phyloP scores from a whole-genome alignment of 306 rosid species.

The Acacia melanoxylon region DNA sequence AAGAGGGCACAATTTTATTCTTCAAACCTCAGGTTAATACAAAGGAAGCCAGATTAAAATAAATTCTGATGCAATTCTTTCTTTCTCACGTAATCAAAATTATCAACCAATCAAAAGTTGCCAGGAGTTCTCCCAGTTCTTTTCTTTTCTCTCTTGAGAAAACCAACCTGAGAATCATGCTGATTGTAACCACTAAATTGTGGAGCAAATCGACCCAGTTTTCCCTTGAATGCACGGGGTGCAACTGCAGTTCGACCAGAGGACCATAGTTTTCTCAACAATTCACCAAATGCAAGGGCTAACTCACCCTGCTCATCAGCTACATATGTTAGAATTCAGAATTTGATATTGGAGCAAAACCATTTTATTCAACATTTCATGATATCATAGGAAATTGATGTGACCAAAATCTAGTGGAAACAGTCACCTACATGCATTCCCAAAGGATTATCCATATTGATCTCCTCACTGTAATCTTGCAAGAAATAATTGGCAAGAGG shows the following conservation, averaged over 20 bases:
- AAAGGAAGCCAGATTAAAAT: neutral
- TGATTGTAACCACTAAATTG: conserved; percentile 99
- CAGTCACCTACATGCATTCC: conserved; percentile 87
- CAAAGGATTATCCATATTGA: conserved; percentile 89
- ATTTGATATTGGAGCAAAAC: conserved; percentile 22
- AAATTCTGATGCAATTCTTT: neutral
- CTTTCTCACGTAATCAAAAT: conserved; percentile 12
- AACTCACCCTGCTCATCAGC: conserved; percentile 84
- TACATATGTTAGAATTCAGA: conserved; percentile 25
- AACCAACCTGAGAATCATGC: conserved; percentile 97
- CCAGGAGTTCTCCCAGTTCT: neutral
- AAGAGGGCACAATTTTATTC: neutral
- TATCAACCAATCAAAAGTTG: conserved; percentile 12
- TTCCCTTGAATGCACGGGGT: conserved; percentile 93
- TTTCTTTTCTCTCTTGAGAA: neutral
- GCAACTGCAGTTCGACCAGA: conserved; percentile 79
- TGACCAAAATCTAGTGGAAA: conserved; percentile 24
- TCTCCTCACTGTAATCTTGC: conserved; percentile 88
- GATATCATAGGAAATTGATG: conserved; percentile 10
- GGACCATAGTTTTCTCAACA: conserved; percentile 96
- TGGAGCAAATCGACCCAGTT: conserved; percentile 96
- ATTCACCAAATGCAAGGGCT: conserved; percentile 92
- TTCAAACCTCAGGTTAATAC: neutral
- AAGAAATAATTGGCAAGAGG: conserved; percentile 83
- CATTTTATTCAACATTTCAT: conserved; percentile 5